Conservation (phyloP, 2,329 filamentous ascomycete species). For the Aspergillus persii region DNA sequence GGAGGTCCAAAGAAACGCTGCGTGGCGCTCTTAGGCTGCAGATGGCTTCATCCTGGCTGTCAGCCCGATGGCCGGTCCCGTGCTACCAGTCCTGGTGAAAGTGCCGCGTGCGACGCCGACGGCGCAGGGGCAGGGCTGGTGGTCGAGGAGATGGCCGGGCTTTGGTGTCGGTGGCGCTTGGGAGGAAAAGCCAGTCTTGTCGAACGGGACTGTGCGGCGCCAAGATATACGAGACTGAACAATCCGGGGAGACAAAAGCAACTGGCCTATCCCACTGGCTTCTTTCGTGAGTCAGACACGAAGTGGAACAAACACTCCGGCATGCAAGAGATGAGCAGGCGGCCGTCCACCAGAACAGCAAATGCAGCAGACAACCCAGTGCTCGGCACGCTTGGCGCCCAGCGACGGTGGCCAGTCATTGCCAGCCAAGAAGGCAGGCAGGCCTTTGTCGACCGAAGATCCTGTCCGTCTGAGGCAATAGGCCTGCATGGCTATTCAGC, state of each 20-base stretch:
- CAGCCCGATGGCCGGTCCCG: not conserved
- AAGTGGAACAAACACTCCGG: not conserved
- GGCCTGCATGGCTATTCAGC: not conserved
- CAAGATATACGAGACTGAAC: not conserved
- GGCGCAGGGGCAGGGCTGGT: not conserved
- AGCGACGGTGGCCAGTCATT: not conserved
- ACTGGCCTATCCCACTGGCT: not conserved
- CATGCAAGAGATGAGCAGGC: not conserved
- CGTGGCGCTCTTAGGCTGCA: constrained; percentile 3
- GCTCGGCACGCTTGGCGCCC: constrained; percentile 3
- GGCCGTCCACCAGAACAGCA: not conserved
- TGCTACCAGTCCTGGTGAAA: not conserved
- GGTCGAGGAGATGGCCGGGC: not conserved
- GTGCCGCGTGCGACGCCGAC: not conserved
- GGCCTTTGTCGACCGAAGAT: not conserved
- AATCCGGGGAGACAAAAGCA: not conserved
- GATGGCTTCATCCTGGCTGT: not conserved
- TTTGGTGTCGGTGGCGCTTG: not conserved
- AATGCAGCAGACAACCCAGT: not conserved
- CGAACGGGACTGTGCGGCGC: not conserved
- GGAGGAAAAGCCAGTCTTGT: not conserved
- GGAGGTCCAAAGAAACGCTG: constrained; percentile 3
- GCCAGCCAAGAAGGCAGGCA: not conserved
- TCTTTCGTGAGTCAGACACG: not conserved
- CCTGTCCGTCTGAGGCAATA: not conserved